Conservation (phyloP, 1,284 basidiomycete species). For the Pseudozyma flocculosa region DNA sequence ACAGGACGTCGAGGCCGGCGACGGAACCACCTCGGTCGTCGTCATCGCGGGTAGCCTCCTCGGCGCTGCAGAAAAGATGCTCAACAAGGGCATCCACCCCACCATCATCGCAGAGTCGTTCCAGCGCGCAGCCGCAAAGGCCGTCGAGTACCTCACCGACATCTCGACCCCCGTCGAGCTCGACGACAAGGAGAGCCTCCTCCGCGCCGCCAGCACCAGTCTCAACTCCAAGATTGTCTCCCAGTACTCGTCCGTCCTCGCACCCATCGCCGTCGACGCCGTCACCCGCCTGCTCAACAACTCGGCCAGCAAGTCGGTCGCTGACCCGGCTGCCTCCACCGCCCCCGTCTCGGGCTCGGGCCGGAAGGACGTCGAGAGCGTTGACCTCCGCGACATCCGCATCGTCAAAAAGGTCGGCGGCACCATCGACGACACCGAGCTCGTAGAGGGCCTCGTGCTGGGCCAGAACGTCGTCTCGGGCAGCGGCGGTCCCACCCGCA, state of each 20-base stretch:
- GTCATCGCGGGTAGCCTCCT: slow-evolving; percentile 91
- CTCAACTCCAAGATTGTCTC: slow-evolving; percentile 99
- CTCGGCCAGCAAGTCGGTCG: neutral
- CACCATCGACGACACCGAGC: slow-evolving; percentile 97
- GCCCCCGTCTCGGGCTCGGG: slow-evolving; percentile 9
- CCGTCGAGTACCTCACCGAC: slow-evolving; percentile 90
- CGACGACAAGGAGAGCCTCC: slow-evolving; percentile 78
- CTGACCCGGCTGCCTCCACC: slow-evolving; percentile 11
- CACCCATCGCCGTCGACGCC: slow-evolving; percentile 95
- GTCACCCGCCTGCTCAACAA: slow-evolving; percentile 63
- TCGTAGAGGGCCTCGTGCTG: slow-evolving; percentile 92
- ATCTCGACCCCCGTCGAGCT: slow-evolving; percentile 91
- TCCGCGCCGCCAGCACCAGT: slow-evolving; percentile 91
- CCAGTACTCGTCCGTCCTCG: slow-evolving; percentile 94
- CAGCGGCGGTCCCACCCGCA: slow-evolving; percentile 87
- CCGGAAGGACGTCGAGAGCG: slow-evolving; percentile 57
- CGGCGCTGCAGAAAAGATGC: slow-evolving; percentile 93
- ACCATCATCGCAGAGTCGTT: slow-evolving; percentile 97
- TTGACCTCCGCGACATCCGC: slow-evolving; percentile 93
- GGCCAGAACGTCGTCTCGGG: slow-evolving; percentile 90
- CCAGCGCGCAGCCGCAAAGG: slow-evolving; percentile 84
- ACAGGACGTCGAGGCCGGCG: slow-evolving; percentile 97
- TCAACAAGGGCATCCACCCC: slow-evolving; percentile 91
- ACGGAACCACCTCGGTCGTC: slow-evolving; percentile 98
- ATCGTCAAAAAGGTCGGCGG: slow-evolving; percentile 98